A percentile compares a stretch with the other conserved stretches of the same genome.
These are phyloP conservation scores for Salix purpurea DNA, from an alignment of 345 rosid species.

Conservation along the genomic window DNA sequence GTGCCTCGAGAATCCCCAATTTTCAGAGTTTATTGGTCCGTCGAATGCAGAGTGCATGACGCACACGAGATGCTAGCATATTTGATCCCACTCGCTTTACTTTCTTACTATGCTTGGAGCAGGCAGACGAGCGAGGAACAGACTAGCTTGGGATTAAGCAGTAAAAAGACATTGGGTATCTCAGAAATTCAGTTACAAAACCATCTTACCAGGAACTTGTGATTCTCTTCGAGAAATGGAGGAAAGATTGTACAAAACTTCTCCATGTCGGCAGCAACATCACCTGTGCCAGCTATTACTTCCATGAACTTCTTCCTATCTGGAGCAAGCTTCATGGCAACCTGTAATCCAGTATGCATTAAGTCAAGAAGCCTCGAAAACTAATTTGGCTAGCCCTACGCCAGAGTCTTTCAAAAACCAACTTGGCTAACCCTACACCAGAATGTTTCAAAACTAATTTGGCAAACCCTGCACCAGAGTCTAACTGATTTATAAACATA, in stretches of 20 bases:
- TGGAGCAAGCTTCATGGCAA: slow-evolving; percentile 94
- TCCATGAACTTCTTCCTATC: slow-evolving; percentile 96
- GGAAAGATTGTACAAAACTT: slow-evolving; percentile 68
- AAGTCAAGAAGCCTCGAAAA: slow-evolving; percentile 3
- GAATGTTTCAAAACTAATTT: neutral
- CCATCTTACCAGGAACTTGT: slow-evolving; percentile 79
- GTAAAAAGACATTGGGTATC: neutral
- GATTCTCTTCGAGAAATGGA: slow-evolving; percentile 81
- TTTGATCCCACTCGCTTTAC: neutral
- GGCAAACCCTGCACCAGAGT: neutral
- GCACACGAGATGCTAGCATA: neutral
- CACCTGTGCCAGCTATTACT: slow-evolving; percentile 75
- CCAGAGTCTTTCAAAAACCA: neutral
- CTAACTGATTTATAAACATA: neutral
- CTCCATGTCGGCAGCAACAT: slow-evolving; percentile 74
- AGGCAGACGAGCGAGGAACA: neutral
- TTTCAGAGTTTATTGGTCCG: neutral
- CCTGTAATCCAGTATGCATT: slow-evolving; percentile 35
- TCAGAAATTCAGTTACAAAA: neutral
- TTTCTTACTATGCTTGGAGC: neutral
- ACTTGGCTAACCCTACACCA: neutral
- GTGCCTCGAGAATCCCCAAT: neutral
- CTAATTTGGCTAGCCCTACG: neutral
- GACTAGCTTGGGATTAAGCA: neutral
- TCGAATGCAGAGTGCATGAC: neutral